Percentiles rank a stretch among this genome's conserved stretches.
Conservation (phyloP, 78 protist species). For the Dictyostelium purpureum region DNA sequence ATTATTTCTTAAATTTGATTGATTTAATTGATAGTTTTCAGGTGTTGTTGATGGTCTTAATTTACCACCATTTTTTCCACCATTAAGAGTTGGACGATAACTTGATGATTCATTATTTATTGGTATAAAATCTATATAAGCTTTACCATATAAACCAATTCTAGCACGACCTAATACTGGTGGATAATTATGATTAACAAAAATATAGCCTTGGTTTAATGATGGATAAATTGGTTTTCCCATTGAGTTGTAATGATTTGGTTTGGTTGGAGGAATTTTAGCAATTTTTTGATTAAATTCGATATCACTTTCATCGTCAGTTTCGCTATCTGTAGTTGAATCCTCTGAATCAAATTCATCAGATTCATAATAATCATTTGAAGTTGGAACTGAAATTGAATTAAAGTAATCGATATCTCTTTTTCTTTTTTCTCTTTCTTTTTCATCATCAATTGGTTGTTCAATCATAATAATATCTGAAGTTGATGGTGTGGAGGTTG, state of each 20-base stretch:
- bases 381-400: conserved; percentile 10
- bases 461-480: background rate
- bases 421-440: conserved; percentile 4
- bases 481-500: background rate
- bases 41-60: background rate
- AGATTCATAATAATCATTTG: conserved; percentile 4
- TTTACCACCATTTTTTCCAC: conserved; percentile 12
- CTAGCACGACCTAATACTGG: conserved; percentile 57
- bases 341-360: background rate
- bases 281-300: background rate
- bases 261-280: conserved; percentile 7
- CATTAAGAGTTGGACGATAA: too few relatives aligned
- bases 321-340: background rate
- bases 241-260: conserved; percentile 6
- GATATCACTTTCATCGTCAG: too few relatives aligned
- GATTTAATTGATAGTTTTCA: background rate
- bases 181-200: conserved; percentile 48
- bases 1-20: background rate
- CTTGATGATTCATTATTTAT: conserved; percentile 3
- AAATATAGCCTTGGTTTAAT: conserved; percentile 41
- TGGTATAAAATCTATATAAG: conserved; percentile 62
- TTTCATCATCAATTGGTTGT: background rate
- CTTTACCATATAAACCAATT: conserved; percentile 35
- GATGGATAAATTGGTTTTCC: conserved; percentile 72
- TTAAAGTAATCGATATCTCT: background rate